These are phyloP conservation scores for Ceratorhiza oryzae-sativae DNA, from an alignment of 1,284 basidiomycete genomes.

Conservation along the genomic window DNA sequence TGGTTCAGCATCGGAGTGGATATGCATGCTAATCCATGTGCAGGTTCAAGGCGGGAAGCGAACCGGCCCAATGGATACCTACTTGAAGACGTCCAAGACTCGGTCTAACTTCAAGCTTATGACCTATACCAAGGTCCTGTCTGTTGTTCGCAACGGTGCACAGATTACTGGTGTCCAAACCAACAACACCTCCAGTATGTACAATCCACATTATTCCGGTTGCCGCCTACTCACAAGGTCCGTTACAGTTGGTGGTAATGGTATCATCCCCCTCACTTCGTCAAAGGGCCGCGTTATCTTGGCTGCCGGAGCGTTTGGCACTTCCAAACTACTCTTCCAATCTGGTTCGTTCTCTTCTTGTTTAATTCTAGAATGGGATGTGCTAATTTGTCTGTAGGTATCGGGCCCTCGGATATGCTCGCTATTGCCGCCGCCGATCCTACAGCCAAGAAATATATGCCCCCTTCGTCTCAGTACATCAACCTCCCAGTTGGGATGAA, in stretches of 20 bases:
- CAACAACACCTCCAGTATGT: conserved; percentile 57
- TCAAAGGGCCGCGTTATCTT: conserved; percentile 67
- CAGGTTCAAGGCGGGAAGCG: conserved; percentile 68
- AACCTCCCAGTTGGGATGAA: conserved; percentile 63
- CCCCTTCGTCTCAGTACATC: conserved; percentile 62
- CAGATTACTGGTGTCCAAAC: conserved; percentile 66
- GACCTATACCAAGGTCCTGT: conserved; percentile 58
- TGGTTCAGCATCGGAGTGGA: too few species aligned
- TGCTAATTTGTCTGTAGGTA: conserved; percentile 51
- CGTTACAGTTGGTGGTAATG: conserved; percentile 57
- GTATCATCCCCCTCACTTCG: conserved; percentile 61
- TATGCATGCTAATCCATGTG: too few species aligned
- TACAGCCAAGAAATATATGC: conserved; percentile 58
- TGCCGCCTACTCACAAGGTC: background rate
- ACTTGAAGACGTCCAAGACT: conserved; percentile 62
- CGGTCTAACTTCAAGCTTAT: conserved; percentile 63
- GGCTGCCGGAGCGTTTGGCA: conserved; percentile 63
- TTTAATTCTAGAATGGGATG: background rate
- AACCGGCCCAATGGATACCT: conserved; percentile 65
- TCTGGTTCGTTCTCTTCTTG: conserved; percentile 46
- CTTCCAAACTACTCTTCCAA: conserved; percentile 62
- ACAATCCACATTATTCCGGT: background rate
- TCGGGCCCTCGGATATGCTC: conserved; percentile 68
- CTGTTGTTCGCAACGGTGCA: conserved; percentile 65
- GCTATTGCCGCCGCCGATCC: conserved; percentile 59